Conservation (phyloP, 2,329 filamentous ascomycete genomes). For the Phialemonium atrogriseum region DNA sequence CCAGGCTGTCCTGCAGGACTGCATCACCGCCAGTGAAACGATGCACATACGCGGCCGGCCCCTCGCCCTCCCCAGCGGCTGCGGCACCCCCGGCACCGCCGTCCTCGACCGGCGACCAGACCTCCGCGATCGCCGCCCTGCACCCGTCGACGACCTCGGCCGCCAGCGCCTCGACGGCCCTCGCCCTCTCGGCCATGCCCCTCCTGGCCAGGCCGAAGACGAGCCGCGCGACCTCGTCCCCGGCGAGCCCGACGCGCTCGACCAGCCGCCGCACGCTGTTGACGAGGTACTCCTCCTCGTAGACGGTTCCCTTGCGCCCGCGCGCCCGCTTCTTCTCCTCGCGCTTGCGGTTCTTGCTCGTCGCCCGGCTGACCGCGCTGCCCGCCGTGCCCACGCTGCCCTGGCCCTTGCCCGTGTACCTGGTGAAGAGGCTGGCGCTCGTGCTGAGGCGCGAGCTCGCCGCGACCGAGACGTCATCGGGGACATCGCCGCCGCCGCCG, state of each 20-base stretch:
- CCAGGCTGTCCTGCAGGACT: constrained; percentile 42
- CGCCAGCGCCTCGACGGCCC: constrained; percentile 66
- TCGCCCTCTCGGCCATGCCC: constrained; percentile 80
- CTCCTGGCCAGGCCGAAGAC: constrained; percentile 70
- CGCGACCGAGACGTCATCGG: constrained; percentile 87
- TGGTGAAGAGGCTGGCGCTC: constrained; percentile 80
- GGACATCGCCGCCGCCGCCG: constrained; percentile 47
- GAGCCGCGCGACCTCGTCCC: constrained; percentile 64
- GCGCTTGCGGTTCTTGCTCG: constrained; percentile 76
- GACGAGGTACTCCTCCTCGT: constrained; percentile 95
- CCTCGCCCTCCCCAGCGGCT: constrained; percentile 12
- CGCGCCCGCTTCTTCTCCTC: constrained; percentile 93
- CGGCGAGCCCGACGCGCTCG: constrained; percentile 67
- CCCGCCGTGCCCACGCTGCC: constrained; percentile 33
- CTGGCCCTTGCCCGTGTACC: constrained; percentile 71
- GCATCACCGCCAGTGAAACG: constrained; percentile 39
- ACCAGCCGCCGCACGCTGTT: constrained; percentile 78
- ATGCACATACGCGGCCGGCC: constrained; percentile 18
- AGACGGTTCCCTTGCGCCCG: constrained; percentile 93
- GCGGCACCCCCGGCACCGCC: constrained; percentile 10
- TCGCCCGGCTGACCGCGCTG: constrained; percentile 68
- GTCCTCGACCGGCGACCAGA: constrained; percentile 42
- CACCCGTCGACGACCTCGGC: constrained; percentile 67
- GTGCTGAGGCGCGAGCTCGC: constrained; percentile 74
- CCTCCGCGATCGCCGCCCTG: constrained; percentile 56